These are phyloP conservation scores for Pleomassaria siparia DNA, from an alignment of 2,329 filamentous ascomycete species.

Conservation along the genomic window DNA sequence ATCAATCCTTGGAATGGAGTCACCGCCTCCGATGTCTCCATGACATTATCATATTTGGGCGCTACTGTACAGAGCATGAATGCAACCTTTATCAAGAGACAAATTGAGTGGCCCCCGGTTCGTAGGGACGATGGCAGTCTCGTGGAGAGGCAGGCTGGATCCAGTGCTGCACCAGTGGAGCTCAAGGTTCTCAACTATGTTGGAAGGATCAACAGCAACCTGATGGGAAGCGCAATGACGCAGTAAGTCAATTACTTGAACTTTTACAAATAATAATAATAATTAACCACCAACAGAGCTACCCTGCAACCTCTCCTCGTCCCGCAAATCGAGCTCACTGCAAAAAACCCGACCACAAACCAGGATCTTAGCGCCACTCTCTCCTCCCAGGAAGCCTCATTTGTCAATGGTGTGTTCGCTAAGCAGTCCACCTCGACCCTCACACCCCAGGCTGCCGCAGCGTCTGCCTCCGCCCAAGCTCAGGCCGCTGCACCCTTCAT, in stretches of 20 bases:
- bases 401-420: conserved; percentile 71
- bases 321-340: conserved; percentile 68
- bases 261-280: neutral
- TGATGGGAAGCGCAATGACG: conserved; percentile 59
- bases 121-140: conserved; percentile 25
- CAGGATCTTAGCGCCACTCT: conserved; percentile 63
- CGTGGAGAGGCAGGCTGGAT: conserved; percentile 25
- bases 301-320: conserved; percentile 65
- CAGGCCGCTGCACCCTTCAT: conserved; percentile 58
- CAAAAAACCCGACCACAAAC: conserved; percentile 51
- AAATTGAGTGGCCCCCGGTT: conserved; percentile 28
- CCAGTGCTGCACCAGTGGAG: conserved; percentile 28
- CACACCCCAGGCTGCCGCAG: conserved; percentile 45
- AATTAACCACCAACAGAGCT: conserved; percentile 46
- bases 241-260: conserved; percentile 54
- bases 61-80: conserved; percentile 46
- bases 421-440: conserved; percentile 55
- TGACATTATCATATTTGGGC: conserved; percentile 46
- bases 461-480: conserved; percentile 46
- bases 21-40: conserved; percentile 41
- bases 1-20: conserved; percentile 50
- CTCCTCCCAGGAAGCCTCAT: conserved; percentile 69
- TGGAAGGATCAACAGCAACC: conserved; percentile 64
- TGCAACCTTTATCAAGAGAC: conserved; percentile 34
- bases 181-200: conserved; percentile 69